Base-by-base conservation (phyloP, 2,329 filamentous ascomycete genomes). In the Pseudogymnoascus verrucosus region DNA sequence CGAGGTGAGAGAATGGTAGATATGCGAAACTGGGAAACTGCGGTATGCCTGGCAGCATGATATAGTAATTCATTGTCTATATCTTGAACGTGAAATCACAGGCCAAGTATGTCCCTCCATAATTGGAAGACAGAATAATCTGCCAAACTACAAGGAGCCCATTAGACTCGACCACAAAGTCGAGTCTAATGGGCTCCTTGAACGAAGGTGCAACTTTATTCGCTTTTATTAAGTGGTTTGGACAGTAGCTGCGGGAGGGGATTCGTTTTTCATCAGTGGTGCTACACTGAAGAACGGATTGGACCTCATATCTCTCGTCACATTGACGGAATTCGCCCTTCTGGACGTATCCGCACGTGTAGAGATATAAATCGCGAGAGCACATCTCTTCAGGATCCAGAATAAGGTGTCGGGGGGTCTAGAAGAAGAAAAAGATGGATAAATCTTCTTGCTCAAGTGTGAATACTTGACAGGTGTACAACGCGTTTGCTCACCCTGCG, bases 1-100 rank as follows among this genome's bases (percentile, higher is more conserved):
- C 0, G 81, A 84, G 64, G 79, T 89, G 61, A 76, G 87, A 60
- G 88, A 90, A 72, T 90, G 88, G 88, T 90, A 78, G 71, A 51
- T 57, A 19, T 34, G 51, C 8, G 5, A 16, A 31, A 19, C 28
- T 31, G n/a, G 8, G 11, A 11, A 7, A 16, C 47, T 28, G 23
- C 2, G 6, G 10, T 10, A 28, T 28, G 12, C 5, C 23, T 47
- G 4, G 40, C 10, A 21, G 16, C 8, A 14, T 44, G 5, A 26
- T 51, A 26, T 51, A 26, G 12, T 51, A 44, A 51, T 51, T 12
- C 6, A 26, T 28, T 10, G 6, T 47, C 12, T 23, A 23, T 23
- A 47, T 23, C 7, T 23, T 47, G 42, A 47, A 5, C 10, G 14
- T 47, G 42, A 10, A 23, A 47, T 14, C 11, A 47, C 11, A 10